Evolutionary conservation across 2,329 filamentous ascomycete species (phyloP).

Genomic region (Botrytis porri): DNA sequence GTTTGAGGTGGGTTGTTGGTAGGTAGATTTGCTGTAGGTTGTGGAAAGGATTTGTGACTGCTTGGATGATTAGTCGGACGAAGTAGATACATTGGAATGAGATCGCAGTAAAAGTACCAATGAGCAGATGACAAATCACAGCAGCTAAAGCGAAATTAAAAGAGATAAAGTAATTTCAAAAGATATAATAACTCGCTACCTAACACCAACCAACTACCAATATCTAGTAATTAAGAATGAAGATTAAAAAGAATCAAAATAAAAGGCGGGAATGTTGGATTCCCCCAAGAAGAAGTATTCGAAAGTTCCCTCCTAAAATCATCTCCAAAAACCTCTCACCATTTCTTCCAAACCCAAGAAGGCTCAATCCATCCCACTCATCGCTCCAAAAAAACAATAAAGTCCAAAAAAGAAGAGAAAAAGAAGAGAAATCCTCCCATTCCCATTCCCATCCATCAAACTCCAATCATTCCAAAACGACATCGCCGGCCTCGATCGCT

Average conservation of each 20-base stretch:
- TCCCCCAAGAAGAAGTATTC: background rate
- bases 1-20: constrained; percentile 40
- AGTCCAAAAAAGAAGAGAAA: background rate
- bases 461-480: background rate
- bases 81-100: background rate
- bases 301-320: constrained; percentile 4
- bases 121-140: background rate
- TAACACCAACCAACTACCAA: constrained; percentile 4
- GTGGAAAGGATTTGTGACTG: too few species aligned
- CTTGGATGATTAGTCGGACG: too few species aligned
- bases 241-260: background rate
- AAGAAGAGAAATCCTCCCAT: background rate
- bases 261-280: constrained; percentile 16
- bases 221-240: background rate
- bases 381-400: background rate
- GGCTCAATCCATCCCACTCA: background rate
- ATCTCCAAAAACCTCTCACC: background rate
- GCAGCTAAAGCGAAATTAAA: too few species aligned
- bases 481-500: background rate
- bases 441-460: background rate
- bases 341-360: too few species aligned
- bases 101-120: background rate
- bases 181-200: background rate
- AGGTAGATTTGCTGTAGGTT: too few species aligned
- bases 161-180: background rate